Base-by-base conservation (phyloP, 1,284 basidiomycete species). In the Gymnopus androsaceus region DNA sequence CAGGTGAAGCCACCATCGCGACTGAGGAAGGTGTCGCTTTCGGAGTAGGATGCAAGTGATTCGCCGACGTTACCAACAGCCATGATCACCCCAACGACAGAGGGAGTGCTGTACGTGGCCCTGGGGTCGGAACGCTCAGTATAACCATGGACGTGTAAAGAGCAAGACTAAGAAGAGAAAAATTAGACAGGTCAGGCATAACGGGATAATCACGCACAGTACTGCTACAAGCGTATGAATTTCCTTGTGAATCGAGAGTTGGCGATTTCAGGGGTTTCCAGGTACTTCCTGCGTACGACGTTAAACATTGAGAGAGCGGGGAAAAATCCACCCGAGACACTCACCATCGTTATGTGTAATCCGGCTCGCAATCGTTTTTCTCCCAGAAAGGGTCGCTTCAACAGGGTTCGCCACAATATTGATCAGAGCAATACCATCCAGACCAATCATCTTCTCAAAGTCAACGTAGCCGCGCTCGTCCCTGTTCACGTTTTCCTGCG, bases 51-150 rank as follows among this genome's bases (percentile, higher is more conserved):
- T 0, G 84, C 85, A 1, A 99, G 83, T 5, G 77, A 72, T 62
- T 94, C 88, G 28, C 97, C 96, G 7, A 99, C 95, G 65, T 94
- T 99, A n/a, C 96, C 96, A 38, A 98, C 94, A 1, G 90, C 97
- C 81, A 99, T 91, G 75, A 99, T 85, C 14, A 99, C 79, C 5
- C 96, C 97, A 2, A 94, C 87, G 3, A 95, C 88, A 0, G 94
- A 90, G 0, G 96, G 95, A 46, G 87, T 95, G 66, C 91, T 94
- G 71, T 91, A 98, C 0, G 95, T 98, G 1, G 95, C 91, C 47
- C 91, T 82, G 3, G 94, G 86, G 67, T 99, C 96, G 21, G 78
- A 79, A 15, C 97, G 87, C 66, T 97, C 96, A 0, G 96, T 98
- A 73, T 95, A 98, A 2, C 95, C 95, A 69, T 99, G 97, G 9